Conservation (phyloP, 208 protist genomes). For the Tetramitus jugosus region DNA sequence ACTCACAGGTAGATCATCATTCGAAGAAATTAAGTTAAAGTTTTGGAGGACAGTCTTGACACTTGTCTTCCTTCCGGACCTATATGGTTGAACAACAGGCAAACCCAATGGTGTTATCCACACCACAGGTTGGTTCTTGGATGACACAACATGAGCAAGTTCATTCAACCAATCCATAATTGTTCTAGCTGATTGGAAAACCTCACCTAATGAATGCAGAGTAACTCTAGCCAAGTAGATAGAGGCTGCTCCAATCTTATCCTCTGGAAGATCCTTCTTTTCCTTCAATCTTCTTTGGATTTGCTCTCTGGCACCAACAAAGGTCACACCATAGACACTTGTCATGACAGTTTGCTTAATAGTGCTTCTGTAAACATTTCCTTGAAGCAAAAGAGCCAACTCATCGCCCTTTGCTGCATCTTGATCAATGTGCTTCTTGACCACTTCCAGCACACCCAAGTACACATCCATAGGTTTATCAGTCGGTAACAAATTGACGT, state of each 20-base stretch:
- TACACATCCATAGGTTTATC: conserved; percentile 90
- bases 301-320: conserved; percentile 88
- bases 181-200: conserved; percentile 44
- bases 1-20: conserved; percentile 28
- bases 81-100: conserved; percentile 92
- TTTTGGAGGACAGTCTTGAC: conserved; percentile 7
- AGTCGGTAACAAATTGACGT: conserved; percentile 87
- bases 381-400: conserved; percentile 50
- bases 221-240: conserved; percentile 42
- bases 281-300: conserved; percentile 48
- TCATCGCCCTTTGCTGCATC: conserved; percentile 66
- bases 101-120: conserved; percentile 92
- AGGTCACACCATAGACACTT: conserved; percentile 91
- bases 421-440: conserved; percentile 65
- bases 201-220: conserved; percentile 44
- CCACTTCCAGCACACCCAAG: conserved; percentile 81
- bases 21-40: neutral
- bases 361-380: conserved; percentile 87
- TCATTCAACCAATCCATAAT: conserved; percentile 63
- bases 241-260: conserved; percentile 13
- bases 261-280: conserved; percentile 28
- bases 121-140: conserved; percentile 67
- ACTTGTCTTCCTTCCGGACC: neutral
- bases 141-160: conserved; percentile 53
- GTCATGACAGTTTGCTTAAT: conserved; percentile 99